phyloP scores from a whole-genome alignment of 768 basidiomycete genomes.

The Thelephora ganbajun region DNA sequence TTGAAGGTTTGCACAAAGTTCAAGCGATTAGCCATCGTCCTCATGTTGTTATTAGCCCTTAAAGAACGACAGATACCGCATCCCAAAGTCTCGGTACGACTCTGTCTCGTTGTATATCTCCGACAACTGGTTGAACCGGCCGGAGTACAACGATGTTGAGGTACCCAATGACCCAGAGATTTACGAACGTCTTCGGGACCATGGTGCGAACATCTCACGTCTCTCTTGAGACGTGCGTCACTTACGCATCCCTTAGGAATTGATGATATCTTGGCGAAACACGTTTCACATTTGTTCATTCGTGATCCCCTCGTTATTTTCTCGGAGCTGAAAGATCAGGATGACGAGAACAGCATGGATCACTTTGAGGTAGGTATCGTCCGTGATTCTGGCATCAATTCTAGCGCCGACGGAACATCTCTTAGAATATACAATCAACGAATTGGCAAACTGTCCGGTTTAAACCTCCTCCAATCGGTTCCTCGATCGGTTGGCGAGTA shows the following conservation, averaged over 20 bases:
- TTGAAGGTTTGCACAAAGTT: slow-evolving; percentile 32
- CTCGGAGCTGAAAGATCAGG: slow-evolving; percentile 85
- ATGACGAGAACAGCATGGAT: slow-evolving; percentile 76
- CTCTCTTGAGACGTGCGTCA: not conserved
- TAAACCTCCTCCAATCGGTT: slow-evolving; percentile 92
- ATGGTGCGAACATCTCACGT: slow-evolving; percentile 40
- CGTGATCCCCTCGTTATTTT: slow-evolving; percentile 95
- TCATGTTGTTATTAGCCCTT: slow-evolving; percentile 43
- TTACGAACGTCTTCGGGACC: slow-evolving; percentile 52
- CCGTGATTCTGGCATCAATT: not conserved
- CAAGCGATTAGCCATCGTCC: not conserved
- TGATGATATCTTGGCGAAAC: slow-evolving; percentile 77
- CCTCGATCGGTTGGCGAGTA: slow-evolving; percentile 92
- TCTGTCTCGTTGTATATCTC: slow-evolving; percentile 93
- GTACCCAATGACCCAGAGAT: slow-evolving; percentile 69
- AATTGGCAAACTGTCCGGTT: slow-evolving; percentile 99
- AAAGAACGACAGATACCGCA: slow-evolving; percentile 54
- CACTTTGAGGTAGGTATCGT: slow-evolving; percentile 76
- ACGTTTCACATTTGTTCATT: slow-evolving; percentile 92
- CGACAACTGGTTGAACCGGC: slow-evolving; percentile 70
- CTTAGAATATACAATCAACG: slow-evolving; percentile 93
- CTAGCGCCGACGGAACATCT: not conserved
- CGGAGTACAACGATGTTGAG: slow-evolving; percentile 86
- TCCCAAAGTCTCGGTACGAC: slow-evolving; percentile 96
- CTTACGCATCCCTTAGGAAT: slow-evolving; percentile 38